phyloP scores from a whole-genome alignment of 805 yeast genomes.

The Candida insectorum region DNA sequence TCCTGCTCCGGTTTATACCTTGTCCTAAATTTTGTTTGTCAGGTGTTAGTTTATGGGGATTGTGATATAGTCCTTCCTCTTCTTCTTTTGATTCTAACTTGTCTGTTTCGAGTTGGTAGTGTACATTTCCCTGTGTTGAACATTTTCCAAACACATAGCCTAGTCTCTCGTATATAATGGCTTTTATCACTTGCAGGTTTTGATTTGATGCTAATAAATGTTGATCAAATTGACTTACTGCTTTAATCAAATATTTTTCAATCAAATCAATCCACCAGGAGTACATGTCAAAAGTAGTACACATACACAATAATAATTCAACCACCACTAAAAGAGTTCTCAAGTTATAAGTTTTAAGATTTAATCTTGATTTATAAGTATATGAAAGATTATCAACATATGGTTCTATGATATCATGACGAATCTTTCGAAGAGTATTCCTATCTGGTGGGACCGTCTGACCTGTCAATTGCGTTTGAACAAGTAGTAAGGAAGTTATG shows the following conservation, averaged over 20 bases:
- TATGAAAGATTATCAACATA: constrained; percentile 70
- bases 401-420: constrained; percentile 55
- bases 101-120: not conserved
- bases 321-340: constrained; percentile 64
- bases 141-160: constrained; percentile 49
- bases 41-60: constrained; percentile 31
- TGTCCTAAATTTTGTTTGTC: constrained; percentile 38
- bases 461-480: constrained; percentile 37
- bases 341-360: constrained; percentile 65
- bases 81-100: constrained; percentile 8
- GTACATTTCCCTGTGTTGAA: constrained; percentile 5
- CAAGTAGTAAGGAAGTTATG: constrained; percentile 68
- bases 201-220: constrained; percentile 36
- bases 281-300: constrained; percentile 35
- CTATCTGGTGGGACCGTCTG: constrained; percentile 23
- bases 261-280: constrained; percentile 46
- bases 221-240: constrained; percentile 44
- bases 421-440: constrained; percentile 44
- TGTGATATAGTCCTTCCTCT: constrained; percentile 32
- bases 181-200: constrained; percentile 45
- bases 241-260: constrained; percentile 43
- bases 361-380: constrained; percentile 69
- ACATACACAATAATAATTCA: constrained; percentile 61
- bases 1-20: constrained; percentile 62
- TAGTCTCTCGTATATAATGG: constrained; percentile 40